A percentile compares a stretch with the other conserved stretches of the same genome.
Conservation (phyloP, 345 rosid genomes). For the Clarkia xantiana region DNA sequence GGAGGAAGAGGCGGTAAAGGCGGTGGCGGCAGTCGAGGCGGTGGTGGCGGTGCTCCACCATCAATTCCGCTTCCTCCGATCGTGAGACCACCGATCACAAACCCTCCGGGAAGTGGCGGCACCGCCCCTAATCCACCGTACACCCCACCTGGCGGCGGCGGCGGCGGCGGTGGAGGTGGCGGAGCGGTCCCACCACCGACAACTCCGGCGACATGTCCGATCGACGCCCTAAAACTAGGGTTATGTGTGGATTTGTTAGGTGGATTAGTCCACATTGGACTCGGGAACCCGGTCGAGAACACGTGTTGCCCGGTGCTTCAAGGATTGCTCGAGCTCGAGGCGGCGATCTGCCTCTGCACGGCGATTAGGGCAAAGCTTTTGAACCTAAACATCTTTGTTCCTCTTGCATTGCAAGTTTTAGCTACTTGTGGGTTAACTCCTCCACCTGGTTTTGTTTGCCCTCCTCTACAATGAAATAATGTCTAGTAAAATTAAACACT, state of each 20-base stretch:
- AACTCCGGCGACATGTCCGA: slow-evolving; percentile 21
- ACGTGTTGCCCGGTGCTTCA: slow-evolving; percentile 26
- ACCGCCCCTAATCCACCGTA: slow-evolving; percentile 11
- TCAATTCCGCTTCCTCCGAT: slow-evolving; percentile 7
- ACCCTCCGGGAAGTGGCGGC: slow-evolving; percentile 3
- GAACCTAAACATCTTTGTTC: slow-evolving; percentile 25
- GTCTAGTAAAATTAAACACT: no score
- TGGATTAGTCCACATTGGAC: slow-evolving; percentile 24
- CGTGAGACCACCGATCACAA: slow-evolving; percentile 7
- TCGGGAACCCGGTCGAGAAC: slow-evolving; percentile 29
- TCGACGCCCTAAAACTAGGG: slow-evolving; percentile 28
- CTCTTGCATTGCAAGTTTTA: slow-evolving; percentile 30
- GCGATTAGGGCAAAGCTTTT: slow-evolving; percentile 28
- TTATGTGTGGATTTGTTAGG: slow-evolving; percentile 31
- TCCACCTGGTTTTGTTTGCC: slow-evolving; percentile 31
- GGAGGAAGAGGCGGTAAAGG: slow-evolving; percentile 11
- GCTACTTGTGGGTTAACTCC: slow-evolving; percentile 29
- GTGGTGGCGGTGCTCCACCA: slow-evolving; percentile 1
- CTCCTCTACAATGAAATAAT: slow-evolving; percentile 11
- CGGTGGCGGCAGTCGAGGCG: no score
- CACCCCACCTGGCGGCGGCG: slow-evolving; percentile 8
- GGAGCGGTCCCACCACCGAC: slow-evolving; percentile 6
- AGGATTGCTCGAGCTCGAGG: slow-evolving; percentile 36
- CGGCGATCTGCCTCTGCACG: slow-evolving; percentile 32
- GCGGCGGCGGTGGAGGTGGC: background rate